Evolutionary conservation across 2,329 filamentous ascomycete genomes (phyloP).

Genomic region (Cladosporium sp.): DNA sequence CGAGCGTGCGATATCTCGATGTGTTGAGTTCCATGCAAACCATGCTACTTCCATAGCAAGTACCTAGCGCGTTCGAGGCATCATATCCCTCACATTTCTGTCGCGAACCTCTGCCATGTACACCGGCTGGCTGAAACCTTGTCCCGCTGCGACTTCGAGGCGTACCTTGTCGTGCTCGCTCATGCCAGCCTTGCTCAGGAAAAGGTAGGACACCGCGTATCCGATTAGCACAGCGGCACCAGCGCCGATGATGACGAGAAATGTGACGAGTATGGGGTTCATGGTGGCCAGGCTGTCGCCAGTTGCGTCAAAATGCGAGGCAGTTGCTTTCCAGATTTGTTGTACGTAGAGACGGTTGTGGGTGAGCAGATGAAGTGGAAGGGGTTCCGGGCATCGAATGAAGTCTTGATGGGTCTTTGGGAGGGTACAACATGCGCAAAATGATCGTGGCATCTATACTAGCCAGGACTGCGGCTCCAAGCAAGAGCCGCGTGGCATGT

Average conservation of each 20-base stretch:
- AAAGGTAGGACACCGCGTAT: neutral
- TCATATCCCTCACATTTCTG: neutral
- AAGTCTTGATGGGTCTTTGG: neutral
- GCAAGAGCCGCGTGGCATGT: neutral
- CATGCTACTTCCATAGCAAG: neutral
- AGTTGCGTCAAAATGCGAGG: neutral
- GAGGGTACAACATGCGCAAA: neutral
- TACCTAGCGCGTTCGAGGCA: neutral
- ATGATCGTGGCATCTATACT: neutral
- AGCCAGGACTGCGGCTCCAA: neutral
- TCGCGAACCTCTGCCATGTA: conserved; percentile 8
- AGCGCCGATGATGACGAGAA: conserved; percentile 19
- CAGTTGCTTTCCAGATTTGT: neutral
- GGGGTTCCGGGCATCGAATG: neutral
- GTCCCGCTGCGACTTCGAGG: neutral
- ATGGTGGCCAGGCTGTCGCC: neutral
- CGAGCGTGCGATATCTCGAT: neutral
- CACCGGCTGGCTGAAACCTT: neutral
- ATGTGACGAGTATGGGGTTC: conserved; percentile 17
- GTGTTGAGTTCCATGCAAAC: neutral
- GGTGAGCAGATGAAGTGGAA: neutral
- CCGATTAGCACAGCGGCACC: conserved; percentile 5
- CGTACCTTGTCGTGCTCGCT: conserved; percentile 3
- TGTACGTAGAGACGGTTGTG: neutral
- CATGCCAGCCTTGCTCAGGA: neutral